Conservation (phyloP, 78 protist species). For the Chrysochromulina parva region DNA sequence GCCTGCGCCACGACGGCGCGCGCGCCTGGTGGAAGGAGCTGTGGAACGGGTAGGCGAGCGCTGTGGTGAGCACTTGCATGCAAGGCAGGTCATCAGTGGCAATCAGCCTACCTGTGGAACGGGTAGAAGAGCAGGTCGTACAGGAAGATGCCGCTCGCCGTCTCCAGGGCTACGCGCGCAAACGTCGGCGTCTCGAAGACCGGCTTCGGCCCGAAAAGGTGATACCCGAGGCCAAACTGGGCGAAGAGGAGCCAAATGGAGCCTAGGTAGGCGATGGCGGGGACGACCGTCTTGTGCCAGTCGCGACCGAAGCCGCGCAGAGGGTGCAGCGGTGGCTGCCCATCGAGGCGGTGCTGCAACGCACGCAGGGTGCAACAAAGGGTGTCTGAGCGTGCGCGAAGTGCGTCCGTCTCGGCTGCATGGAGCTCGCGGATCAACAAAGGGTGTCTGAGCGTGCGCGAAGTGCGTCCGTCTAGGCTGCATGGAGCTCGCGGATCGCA, state of each 20-base stretch:
- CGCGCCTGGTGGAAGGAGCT: neutral
- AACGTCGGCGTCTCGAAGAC: neutral
- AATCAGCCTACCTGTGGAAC: neutral
- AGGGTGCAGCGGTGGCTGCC: neutral
- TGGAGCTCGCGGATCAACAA: no score
- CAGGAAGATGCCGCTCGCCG: neutral
- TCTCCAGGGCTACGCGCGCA: neutral
- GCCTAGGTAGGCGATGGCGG: neutral
- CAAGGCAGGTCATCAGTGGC: no score
- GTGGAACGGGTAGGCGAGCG: neutral
- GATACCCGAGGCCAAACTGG: neutral
- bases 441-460: no score
- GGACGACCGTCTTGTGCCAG: neutral
- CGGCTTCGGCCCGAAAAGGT: neutral
- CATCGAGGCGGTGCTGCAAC: neutral
- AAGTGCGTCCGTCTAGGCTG: no score
- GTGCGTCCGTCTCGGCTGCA: no score
- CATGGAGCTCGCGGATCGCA: no score
- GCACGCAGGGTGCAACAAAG: no score
- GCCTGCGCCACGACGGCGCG: neutral
- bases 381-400: no score
- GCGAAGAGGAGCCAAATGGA: neutral
- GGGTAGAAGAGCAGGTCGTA: slow-evolving; percentile 22
- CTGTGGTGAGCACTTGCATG: no score
- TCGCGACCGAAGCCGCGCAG: neutral